Base-by-base conservation (phyloP, 495 filamentous ascomycete genomes). In the Hypoxylon crocopeplum region DNA sequence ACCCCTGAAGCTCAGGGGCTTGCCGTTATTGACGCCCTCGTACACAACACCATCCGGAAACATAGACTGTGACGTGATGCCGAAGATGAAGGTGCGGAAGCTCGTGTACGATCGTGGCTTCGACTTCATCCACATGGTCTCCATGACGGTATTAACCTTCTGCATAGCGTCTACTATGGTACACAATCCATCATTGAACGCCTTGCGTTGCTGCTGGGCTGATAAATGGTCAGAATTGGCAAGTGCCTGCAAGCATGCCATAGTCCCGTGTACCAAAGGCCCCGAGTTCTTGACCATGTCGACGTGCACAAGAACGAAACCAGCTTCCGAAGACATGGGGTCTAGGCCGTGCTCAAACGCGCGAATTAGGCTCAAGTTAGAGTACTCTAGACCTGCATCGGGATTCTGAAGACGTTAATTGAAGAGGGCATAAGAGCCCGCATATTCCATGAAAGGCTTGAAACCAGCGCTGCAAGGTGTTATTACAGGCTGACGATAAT, bases 391-490 rank as follows among this genome's bases (percentile, higher is more conserved):
- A 20, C 89, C 89, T 17, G 74, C 77, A 12, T 79, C 66, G 12
- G 87, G 86, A 49, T 92, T 80, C 20, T 79, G 75, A 11, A 94
- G 79, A 17, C 82, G 82, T 71, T 94, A 96, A 77, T 97, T 97
- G 83, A 87, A 96, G 39, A 96, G 84, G 37, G 90, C 89, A 73
- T 96, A 96, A 1, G 89, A 89, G 17, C 91, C 92, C 10, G 92
- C 92, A 72, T 96, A 96, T 64, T 93, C 91, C 91, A 97, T 93
- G 79, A 95, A 97, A 5, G 92, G 90, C 68, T 88, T 88, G 74
- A 90, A 90, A 15, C 82, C 84, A 54, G 79, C 79, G 17, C 82
- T 86, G 52, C 40, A 6, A 25, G 33, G 32, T 24, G 16, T 54
- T 17, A 50, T 51, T 47, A 60, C 32, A 56, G 40, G 50, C 12